phyloP scores from a whole-genome alignment of 805 yeast genomes.

The Starmerella floris region DNA sequence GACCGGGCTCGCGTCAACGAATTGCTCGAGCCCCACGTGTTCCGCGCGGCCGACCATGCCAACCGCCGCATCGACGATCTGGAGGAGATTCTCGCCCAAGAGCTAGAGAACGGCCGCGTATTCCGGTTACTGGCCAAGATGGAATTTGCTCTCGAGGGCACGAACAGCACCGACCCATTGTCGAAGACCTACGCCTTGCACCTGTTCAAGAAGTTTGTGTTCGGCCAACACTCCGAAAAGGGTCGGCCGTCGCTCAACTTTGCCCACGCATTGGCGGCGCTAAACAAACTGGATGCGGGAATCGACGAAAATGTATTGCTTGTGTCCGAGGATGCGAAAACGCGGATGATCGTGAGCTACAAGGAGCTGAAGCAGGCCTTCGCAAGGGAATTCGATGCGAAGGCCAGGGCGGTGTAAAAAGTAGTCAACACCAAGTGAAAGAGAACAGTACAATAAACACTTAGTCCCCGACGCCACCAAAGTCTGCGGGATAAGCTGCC shows the following conservation, averaged over 20 bases:
- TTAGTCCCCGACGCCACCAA: no score
- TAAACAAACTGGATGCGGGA: constrained; percentile 89
- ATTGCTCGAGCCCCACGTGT: constrained; percentile 21
- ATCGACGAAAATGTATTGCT: constrained; percentile 68
- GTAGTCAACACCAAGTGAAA: not conserved
- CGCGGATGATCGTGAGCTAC: constrained; percentile 71
- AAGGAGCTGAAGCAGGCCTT: constrained; percentile 61
- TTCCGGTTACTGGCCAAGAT: constrained; percentile 72
- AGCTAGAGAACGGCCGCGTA: constrained; percentile 77
- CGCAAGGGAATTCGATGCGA: constrained; percentile 51
- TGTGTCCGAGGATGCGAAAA: constrained; percentile 72
- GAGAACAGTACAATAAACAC: not conserved
- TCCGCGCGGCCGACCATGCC: constrained; percentile 20
- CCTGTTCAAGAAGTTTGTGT: constrained; percentile 70
- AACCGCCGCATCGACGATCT: constrained; percentile 22
- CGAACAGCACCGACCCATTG: constrained; percentile 51
- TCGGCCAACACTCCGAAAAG: constrained; percentile 65
- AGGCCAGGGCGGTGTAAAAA: constrained; percentile 21
- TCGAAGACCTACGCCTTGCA: constrained; percentile 62
- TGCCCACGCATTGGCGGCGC: constrained; percentile 60
- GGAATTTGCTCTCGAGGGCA: constrained; percentile 62
- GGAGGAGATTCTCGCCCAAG: constrained; percentile 39
- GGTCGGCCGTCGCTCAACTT: constrained; percentile 73
- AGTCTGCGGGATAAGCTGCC: no score
- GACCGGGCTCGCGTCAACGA: not conserved